Evolutionary conservation across 164 flowering plant species (phyloP).

Genomic region (Vitis labrusca): DNA sequence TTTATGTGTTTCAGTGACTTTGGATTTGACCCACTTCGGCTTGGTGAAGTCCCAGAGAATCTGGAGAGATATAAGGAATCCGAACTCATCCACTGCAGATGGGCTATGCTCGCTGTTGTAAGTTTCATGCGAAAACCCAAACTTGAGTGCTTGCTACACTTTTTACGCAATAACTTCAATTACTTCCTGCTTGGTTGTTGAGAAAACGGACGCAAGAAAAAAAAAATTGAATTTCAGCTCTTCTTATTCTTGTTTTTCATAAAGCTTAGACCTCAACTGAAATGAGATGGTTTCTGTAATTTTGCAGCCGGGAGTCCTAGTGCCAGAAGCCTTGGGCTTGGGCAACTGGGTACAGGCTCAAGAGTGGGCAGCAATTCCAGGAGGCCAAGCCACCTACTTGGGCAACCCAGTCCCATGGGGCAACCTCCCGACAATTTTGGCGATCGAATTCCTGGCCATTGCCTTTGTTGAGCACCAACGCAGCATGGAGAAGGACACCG

Average conservation of each 20-base stretch:
- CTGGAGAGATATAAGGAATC: slow-evolving; percentile 97
- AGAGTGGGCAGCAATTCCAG: slow-evolving; percentile 96
- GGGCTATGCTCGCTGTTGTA: slow-evolving; percentile 99
- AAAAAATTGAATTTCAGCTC: too few relatives aligned
- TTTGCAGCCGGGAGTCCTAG: slow-evolving; percentile 89
- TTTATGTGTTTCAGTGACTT: slow-evolving; percentile 68
- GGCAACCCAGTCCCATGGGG: slow-evolving; percentile 99
- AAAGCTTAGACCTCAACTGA: too few relatives aligned
- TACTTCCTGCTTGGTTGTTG: too few relatives aligned
- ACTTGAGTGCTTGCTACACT: too few relatives aligned
- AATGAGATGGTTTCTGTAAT: too few relatives aligned
- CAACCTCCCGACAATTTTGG: slow-evolving; percentile 84
- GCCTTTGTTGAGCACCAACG: slow-evolving; percentile 96
- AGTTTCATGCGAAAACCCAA: slow-evolving; percentile 18
- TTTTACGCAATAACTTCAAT: too few relatives aligned
- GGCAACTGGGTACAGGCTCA: slow-evolving; percentile 99
- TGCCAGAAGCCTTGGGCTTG: slow-evolving; percentile 93
- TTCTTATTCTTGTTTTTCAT: too few relatives aligned
- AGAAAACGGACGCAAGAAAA: too few relatives aligned
- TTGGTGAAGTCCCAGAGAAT: slow-evolving; percentile 90
- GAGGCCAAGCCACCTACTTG: slow-evolving; percentile 94
- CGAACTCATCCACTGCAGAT: slow-evolving; percentile 95
- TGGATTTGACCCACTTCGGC: slow-evolving; percentile 95
- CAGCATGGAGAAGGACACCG: slow-evolving; percentile 93
- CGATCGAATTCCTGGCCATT: slow-evolving; percentile 78